Percentiles rank a stretch among this genome's conserved stretches.
phyloP scores from a whole-genome alignment of 192 early-diverging fungal species.

The Coemansia aciculifera region DNA sequence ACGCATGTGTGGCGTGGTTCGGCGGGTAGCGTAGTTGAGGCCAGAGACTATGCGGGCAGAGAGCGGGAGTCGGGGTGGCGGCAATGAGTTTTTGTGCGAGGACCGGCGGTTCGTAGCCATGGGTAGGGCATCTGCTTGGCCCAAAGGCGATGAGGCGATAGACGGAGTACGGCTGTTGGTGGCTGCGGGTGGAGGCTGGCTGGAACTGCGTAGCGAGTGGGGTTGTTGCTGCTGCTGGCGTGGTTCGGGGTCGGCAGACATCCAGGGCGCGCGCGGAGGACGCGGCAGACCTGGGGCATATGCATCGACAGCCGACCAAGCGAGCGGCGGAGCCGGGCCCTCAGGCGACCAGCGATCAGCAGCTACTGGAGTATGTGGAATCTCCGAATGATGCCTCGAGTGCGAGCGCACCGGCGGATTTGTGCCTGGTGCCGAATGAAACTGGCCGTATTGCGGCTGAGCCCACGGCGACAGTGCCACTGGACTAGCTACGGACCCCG shows the following conservation, averaged over 20 bases:
- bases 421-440: neutral
- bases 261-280: slow-evolving; percentile 39
- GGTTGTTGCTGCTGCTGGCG: neutral
- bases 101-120: neutral
- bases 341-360: neutral
- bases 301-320: neutral
- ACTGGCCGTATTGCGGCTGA: slow-evolving; percentile 2
- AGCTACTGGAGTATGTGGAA: neutral
- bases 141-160: neutral
- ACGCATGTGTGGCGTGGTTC: slow-evolving; percentile 10
- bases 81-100: slow-evolving; percentile 37
- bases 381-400: neutral
- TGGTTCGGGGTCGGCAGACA: neutral
- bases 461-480: neutral
- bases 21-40: slow-evolving; percentile 39
- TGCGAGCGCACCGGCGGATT: neutral
- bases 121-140: neutral
- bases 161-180: neutral
- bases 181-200: slow-evolving; percentile 15
- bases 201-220: slow-evolving; percentile 11
- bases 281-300: neutral
- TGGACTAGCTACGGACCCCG: neutral
- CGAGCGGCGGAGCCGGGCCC: neutral
- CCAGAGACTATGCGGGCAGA: slow-evolving; percentile 35
- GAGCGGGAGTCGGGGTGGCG: slow-evolving; percentile 20